These are phyloP conservation scores for Besnoitia besnoiti DNA, from an alignment of 169 alveolate species.

Conservation along the genomic window DNA sequence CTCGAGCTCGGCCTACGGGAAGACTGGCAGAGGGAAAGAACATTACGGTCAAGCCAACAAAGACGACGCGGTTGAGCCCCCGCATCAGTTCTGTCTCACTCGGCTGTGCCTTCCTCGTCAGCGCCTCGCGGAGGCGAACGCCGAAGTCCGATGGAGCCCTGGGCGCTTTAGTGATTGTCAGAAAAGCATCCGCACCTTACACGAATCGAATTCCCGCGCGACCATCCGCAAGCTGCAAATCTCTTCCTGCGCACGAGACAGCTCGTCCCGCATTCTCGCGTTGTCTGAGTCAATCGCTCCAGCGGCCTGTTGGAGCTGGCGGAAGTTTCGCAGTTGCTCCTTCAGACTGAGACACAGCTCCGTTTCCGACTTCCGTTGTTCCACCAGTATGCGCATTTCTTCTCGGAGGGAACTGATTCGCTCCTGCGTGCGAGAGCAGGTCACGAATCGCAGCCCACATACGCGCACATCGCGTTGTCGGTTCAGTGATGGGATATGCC, in stretches of 20 bases:
- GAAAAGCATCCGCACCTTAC: not conserved
- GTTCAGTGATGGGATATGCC: no score
- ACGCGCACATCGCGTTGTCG: not conserved
- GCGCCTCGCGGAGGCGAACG: no score
- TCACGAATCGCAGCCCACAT: not conserved
- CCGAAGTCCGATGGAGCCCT: no score
- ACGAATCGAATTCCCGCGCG: not conserved
- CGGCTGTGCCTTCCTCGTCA: no score
- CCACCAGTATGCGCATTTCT: not conserved
- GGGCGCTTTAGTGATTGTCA: not conserved
- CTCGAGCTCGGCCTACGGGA: not conserved
- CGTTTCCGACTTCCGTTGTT: not conserved
- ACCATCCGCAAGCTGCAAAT: conserved; percentile 3
- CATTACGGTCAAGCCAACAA: no score
- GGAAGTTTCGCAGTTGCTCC: not conserved
- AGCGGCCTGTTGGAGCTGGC: not conserved
- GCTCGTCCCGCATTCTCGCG: not conserved
- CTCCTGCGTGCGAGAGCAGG: not conserved
- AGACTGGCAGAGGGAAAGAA: not conserved
- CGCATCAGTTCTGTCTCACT: no score
- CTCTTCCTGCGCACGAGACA: not conserved
- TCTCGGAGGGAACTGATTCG: not conserved
- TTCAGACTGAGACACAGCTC: not conserved
- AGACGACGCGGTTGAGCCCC: no score
- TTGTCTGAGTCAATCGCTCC: not conserved